Evolutionary conservation across 2,329 filamentous ascomycete species (phyloP), one percentile per base, ranked within the genome.

Genomic region (Verticillium zaregamsianum): DNA sequence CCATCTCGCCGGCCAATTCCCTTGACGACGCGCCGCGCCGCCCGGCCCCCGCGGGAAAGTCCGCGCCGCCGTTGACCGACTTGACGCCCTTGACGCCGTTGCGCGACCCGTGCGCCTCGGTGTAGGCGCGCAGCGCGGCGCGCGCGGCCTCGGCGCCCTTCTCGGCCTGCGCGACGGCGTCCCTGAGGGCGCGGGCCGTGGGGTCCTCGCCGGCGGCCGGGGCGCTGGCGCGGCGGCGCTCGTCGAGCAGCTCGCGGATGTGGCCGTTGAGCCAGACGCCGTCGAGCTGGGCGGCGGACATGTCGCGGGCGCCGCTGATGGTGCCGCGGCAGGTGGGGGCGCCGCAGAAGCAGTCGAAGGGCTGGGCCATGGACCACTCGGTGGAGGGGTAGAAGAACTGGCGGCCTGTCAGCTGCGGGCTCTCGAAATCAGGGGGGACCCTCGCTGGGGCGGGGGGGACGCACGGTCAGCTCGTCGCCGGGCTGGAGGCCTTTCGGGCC

Each of bases 331-430:
- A 92, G 23, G 77, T 76, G 0, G 77, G 66, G 5, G 79, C 79
- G 64, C 80, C 79, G 71, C 89, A 92, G 63, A 83, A 77, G 71
- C 89, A 92, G 63, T 83, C 76, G 70, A 92, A 92, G 4, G 87
- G 82, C 77, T 91, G 89, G 35, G 86, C 85, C 89, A 92, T 91
- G 69, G 80, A 69, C 88, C 88, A 92, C 74, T 92, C 89, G 1
- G 88, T 91, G 60, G 86, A 90, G 4, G 89, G 88, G 68, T 92
- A 92, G 76, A 91, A 92, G 77, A 91, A 92, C 71, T 85, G 15
- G 39, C 57, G 55, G 11, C 45, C 6, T 23, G 20, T 49, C 45
- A 49, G 45, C 45, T 23, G 20, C 45, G n/a, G 28, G 28, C 28
- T 28, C 6, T 28, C 5, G 28, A 28, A 55, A 33, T 33, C 25